Evolutionary conservation across 352 stramenopile genomes (phyloP).

Genomic region (Pythium brachiatum): DNA sequence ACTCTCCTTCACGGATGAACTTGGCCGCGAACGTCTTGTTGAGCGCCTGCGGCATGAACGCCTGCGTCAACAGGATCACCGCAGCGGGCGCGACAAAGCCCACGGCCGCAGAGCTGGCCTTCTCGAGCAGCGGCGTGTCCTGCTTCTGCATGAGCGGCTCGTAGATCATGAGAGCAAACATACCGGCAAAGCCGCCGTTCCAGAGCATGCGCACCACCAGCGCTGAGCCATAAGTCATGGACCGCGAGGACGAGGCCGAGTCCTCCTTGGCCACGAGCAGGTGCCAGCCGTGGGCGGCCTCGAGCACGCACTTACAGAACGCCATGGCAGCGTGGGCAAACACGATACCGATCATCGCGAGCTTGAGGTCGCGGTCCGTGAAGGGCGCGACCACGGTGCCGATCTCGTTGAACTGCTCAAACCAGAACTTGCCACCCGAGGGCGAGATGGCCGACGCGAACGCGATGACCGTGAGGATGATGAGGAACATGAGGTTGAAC

Average conservation of each 20-base stretch:
- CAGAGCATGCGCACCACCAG: conserved; percentile 34
- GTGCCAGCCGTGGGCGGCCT: conserved; percentile 37
- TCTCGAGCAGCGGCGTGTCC: conserved; percentile 22
- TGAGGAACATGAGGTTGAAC: conserved; percentile 55
- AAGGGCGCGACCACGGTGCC: conserved; percentile 31
- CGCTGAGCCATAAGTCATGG: conserved; percentile 36
- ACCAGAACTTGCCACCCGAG: conserved; percentile 29
- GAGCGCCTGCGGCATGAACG: conserved; percentile 30
- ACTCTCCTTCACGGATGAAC: conserved; percentile 40
- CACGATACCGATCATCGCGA: conserved; percentile 30
- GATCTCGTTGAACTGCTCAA: conserved; percentile 31
- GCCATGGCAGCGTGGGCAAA: conserved; percentile 30
- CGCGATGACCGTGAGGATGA: conserved; percentile 30
- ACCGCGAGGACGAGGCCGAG: conserved; percentile 29
- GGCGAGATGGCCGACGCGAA: conserved; percentile 30
- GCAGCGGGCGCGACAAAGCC: conserved; percentile 27
- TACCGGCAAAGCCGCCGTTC: conserved; percentile 33
- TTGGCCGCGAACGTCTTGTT: conserved; percentile 30
- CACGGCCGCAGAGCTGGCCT: conserved; percentile 8
- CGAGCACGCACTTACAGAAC: conserved; percentile 34
- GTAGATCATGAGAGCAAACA: conserved; percentile 44
- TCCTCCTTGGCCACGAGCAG: conserved; percentile 28
- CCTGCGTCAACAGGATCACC: conserved; percentile 27
- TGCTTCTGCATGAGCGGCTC: conserved; percentile 19
- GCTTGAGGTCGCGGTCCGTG: conserved; percentile 35